Evolutionary conservation across 768 basidiomycete genomes (phyloP), one percentile per base, ranked within the genome.

Genomic region (Boletus edulis): DNA sequence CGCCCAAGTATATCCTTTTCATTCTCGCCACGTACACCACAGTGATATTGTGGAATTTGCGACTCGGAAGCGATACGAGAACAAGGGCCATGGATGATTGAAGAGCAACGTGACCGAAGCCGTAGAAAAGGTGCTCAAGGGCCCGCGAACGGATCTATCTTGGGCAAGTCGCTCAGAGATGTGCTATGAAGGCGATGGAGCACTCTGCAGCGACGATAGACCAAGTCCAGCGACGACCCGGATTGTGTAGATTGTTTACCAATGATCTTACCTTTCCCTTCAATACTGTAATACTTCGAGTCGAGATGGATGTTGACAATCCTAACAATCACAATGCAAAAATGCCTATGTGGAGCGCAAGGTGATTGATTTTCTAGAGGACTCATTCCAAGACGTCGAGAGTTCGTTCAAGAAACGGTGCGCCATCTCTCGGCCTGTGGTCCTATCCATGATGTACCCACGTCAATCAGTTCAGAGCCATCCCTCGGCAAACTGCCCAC

Each of bases 71-170:
- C 70, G 75, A 13, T 89, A 86, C 55, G 74, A 72, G 55, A 76
- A 71, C 43, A 79, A 78, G 54, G 83, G 85, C 0, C 85, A 89
- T 53, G 85, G 82, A 0, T 65, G 78, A 14, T 71, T 98, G 58
- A 98, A 98, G 74, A 73, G 66, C 5, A 86, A 88, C 46, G 85
- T 94, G 2, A 77, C 79, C 1, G 89, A 88, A 4, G 89, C 85
- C 0, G 78, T 98, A 1, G 84, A 86, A 38, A 83, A 79, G 49
- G 61, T 83, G 40, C 61, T 96, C n/a, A 80, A 76, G 43, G 71
- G 72, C 1, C 91, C 95, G n/a, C 7, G n/a, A 39, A 38, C 15
- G 7, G 14, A 13, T 11, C 3, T 15, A 12, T 17, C 37, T 38
- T 34, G 70, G 71, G 0, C 66, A 81, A 37, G 79, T 96, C 15